Base-by-base conservation (phyloP, 805 yeast genomes). In the Zygoascus bituminiphila region DNA sequence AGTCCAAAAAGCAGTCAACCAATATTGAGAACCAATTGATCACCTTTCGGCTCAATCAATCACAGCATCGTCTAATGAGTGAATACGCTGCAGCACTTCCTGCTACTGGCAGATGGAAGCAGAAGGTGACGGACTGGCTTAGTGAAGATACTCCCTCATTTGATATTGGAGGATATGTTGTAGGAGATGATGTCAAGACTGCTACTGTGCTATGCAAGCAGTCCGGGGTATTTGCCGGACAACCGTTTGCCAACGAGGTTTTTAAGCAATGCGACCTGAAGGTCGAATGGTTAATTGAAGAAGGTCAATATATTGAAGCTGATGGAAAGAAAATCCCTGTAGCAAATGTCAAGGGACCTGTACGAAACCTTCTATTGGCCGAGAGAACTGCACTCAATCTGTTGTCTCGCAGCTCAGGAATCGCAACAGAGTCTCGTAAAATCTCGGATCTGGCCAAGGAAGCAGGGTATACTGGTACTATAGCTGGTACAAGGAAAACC, bases 401-500 rank as follows among this genome's bases (percentile, higher is more conserved):
- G 43, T 67, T 91, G 44, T 81, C 95, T 10, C 73, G 98, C 60
- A 71, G 87, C 29, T 82, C 95, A 2, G 98, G 98, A 1, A 76
- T 89, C 40, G 95, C 97, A 8, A 84, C 95, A 0, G 79, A 79
- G 54, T 79, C 93, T 0, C 65, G 70, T 45, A 65, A 69, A 24
- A 75, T 89, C 2, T 69, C 80, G 46, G 60, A 67, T 5, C 64
- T 77, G 50, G 96, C 96, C 1, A 75, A 80, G 48, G 66, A 75
- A 38, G 67, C 75, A 4, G 93, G 94, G 0, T 91, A 79, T 62
- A 69, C 69, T 2, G 98, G 98, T 0, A 74, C 82, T 21, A 88
- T 89, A 62, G 97, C 98, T 0, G 98, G 97, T 5, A 89, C 98
- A 1, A 77, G 98, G 62, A 89, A 89, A 67, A 91, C 97, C n/a